Base-by-base conservation (phyloP, 192 early-diverging fungal species). In the Backusella morwellensis region DNA sequence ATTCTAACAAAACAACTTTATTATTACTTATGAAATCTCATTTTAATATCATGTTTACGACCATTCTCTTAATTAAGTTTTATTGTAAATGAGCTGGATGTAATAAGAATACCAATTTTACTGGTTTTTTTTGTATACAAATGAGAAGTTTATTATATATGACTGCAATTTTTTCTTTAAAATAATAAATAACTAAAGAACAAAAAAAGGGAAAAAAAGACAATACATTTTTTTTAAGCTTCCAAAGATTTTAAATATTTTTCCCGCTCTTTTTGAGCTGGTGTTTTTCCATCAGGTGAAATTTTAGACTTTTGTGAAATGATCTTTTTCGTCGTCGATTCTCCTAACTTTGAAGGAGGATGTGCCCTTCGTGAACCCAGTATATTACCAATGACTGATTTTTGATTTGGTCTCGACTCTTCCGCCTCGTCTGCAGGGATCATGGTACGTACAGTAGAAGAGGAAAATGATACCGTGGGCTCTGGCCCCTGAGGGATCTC, bases 391-490 rank as follows among this genome's bases (percentile, higher is more conserved):
- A 70, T 41, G 3, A 70, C 21, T n/a, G 35, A 40, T 21, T 32
- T 69, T 47, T 47, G 32, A 68, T 68, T 52, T n/a, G 11, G 17
- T 66, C 35, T 40, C 14, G 44, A 35, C 66, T 68, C 35, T 14
- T 50, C 41, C 36, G 19, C 47, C 44, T 77, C 75, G 17, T 77
- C 52, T 42, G 41, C 75, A 50, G 75, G 75, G 68, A 77, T 77
- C 75, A 77, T 77, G 0, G 75, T 77, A 29, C 75, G 68, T 40
- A 77, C 75, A 56, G 75, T 77, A 17, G 75, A 77, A 11, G 75
- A 77, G n/a, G 75, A 77, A 77, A 77, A 77, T 4, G 75, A 77
- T 3, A 52, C 75, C 9, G 75, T 77, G 34, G 75, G 75, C 8
- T 44, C 42, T 12, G 75, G 75, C 2, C 68, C 75, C n/a, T 59